Percentiles rank a stretch among this genome's conserved stretches.
Conservation (phyloP, 2,329 filamentous ascomycete genomes). For the Trichoderma simmonsii region DNA sequence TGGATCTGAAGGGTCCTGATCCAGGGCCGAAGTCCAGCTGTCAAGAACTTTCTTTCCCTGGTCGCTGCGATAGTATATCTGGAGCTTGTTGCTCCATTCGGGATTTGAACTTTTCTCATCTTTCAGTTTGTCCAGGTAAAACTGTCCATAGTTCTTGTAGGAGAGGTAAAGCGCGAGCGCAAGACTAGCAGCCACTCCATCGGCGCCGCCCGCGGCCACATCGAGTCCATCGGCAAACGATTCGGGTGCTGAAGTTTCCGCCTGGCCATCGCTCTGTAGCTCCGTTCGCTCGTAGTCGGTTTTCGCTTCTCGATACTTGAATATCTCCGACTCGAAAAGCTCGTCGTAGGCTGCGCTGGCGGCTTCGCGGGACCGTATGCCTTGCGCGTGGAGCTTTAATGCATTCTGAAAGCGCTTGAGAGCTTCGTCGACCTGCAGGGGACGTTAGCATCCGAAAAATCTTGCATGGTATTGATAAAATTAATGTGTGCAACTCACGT, state of each 20-base stretch:
- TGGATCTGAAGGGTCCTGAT: conserved; percentile 64
- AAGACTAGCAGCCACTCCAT: conserved; percentile 74
- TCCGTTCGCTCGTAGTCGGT: conserved; percentile 79
- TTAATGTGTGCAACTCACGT: conserved; percentile 43
- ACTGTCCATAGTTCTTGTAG: conserved; percentile 94
- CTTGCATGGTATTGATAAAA: rapidly evolving
- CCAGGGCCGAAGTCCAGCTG: conserved; percentile 57
- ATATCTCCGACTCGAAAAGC: conserved; percentile 89
- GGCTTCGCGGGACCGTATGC: conserved; percentile 69
- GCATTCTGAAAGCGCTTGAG: conserved; percentile 91
- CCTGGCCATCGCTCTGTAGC: conserved; percentile 48
- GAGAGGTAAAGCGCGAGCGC: conserved; percentile 89
- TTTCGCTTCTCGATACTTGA: conserved; percentile 81
- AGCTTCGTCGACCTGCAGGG: conserved; percentile 77
- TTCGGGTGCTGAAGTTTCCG: conserved; percentile 41
- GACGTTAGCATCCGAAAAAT: background rate
- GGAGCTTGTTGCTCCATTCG: conserved; percentile 39
- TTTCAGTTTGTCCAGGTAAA: conserved; percentile 65
- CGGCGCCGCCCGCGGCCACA: conserved; percentile 59
- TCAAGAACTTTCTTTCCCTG: conserved; percentile 47
- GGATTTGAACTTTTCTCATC: conserved; percentile 46
- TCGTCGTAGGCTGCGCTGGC: conserved; percentile 78
- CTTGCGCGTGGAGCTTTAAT: conserved; percentile 86
- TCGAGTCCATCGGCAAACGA: conserved; percentile 51
- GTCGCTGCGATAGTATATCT: conserved; percentile 31